A percentile compares a stretch with the other conserved stretches of the same genome.
These are phyloP conservation scores for Rhodofomes roseus DNA, from an alignment of 1,284 basidiomycete species.

Conservation along the genomic window DNA sequence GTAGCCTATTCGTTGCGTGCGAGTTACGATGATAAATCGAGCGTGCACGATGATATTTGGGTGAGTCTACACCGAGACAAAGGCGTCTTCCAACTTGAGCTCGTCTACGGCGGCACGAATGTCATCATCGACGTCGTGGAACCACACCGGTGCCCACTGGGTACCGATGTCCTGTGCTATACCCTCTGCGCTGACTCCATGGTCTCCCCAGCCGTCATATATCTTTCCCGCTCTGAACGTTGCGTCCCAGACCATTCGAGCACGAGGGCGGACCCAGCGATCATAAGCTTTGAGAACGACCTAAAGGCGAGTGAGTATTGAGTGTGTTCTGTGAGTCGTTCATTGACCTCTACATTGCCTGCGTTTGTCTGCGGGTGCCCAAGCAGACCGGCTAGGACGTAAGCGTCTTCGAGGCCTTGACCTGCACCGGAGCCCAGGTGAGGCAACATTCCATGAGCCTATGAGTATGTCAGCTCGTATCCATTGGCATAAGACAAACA, in stretches of 20 bases:
- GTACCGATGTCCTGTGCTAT: slow-evolving; percentile 28
- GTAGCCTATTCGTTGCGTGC: too few species aligned
- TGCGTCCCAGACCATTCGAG: slow-evolving; percentile 40
- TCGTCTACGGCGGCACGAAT: slow-evolving; percentile 23
- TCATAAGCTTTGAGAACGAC: slow-evolving; percentile 42
- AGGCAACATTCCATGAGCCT: slow-evolving; percentile 59
- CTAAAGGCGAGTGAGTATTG: slow-evolving; percentile 23
- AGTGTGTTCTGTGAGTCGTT: neutral
- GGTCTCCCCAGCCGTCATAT: slow-evolving; percentile 23
- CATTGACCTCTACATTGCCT: slow-evolving; percentile 43
- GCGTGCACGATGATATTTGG: too few species aligned
- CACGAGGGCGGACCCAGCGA: slow-evolving; percentile 39
- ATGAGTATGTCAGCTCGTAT: neutral
- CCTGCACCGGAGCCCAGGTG: slow-evolving; percentile 62
- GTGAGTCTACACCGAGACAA: neutral
- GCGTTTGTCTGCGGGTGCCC: slow-evolving; percentile 39
- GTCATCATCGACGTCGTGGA: slow-evolving; percentile 40
- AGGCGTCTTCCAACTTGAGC: slow-evolving; percentile 25
- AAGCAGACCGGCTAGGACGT: slow-evolving; percentile 47
- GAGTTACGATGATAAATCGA: too few species aligned
- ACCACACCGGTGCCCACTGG: slow-evolving; percentile 48
- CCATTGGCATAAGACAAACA: neutral
- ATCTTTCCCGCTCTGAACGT: slow-evolving; percentile 36
- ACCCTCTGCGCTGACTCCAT: slow-evolving; percentile 17
- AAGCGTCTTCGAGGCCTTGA: slow-evolving; percentile 61